Conservation (phyloP, 148 eudicot genomes). For the Arbutus unedo region DNA sequence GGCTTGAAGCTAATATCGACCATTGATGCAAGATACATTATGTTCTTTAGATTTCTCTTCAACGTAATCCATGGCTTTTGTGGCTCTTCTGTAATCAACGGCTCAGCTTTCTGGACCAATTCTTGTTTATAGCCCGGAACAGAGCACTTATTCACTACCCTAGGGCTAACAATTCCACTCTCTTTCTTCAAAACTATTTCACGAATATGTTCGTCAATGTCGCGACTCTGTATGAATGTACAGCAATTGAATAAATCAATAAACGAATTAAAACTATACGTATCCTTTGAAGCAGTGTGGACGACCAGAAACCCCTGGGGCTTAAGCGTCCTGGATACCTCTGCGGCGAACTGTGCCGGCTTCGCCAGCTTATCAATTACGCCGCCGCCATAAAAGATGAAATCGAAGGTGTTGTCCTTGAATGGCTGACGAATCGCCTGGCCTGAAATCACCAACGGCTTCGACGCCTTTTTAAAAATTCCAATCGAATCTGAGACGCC, state of each 20-base stretch:
- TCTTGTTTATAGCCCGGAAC: constrained; percentile 69
- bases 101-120: constrained; percentile 62
- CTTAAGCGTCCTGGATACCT: constrained; percentile 55
- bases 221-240: constrained; percentile 54
- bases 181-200: constrained; percentile 73
- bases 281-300: constrained; percentile 68
- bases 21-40: constrained; percentile 71
- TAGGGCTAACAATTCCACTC: background rate
- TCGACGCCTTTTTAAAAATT: constrained; percentile 43
- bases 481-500: constrained; percentile 56
- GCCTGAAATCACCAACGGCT: constrained; percentile 50
- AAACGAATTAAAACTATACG: constrained; percentile 83
- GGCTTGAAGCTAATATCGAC: constrained; percentile 77
- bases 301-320: constrained; percentile 84
- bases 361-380: constrained; percentile 34
- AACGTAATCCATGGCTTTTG: constrained; percentile 88
- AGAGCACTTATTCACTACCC: constrained; percentile 39
- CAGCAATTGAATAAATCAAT: constrained; percentile 74
- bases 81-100: constrained; percentile 67
- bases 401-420: constrained; percentile 41
- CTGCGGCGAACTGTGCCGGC: constrained; percentile 38
- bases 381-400: constrained; percentile 52
- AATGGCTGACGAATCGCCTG: constrained; percentile 43
- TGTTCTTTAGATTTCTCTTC: constrained; percentile 68
- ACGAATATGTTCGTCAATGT: constrained; percentile 45